A percentile compares a stretch with the other conserved stretches of the same genome.
These are phyloP conservation scores for Coemansia furcata DNA, from an alignment of 192 early-diverging fungal species.

Conservation along the genomic window DNA sequence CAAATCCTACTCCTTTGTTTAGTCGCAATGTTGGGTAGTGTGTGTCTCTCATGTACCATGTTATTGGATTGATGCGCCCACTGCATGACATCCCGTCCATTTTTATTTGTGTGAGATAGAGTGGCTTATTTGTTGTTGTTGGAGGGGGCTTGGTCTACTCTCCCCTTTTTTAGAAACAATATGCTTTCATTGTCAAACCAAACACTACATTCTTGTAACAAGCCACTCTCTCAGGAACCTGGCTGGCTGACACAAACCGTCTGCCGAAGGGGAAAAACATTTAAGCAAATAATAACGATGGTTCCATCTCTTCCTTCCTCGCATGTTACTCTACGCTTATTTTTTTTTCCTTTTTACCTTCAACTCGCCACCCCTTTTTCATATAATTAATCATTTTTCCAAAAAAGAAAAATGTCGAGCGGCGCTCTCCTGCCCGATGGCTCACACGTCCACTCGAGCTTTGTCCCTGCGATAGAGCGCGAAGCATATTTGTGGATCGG, in stretches of 20 bases:
- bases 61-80: neutral
- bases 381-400: neutral
- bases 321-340: no score
- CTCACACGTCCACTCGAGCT: slow-evolving; percentile 25
- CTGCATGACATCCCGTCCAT: neutral
- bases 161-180: slow-evolving; percentile 2
- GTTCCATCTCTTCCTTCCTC: no score
- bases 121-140: neutral
- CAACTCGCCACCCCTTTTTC: no score
- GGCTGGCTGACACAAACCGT: no score
- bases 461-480: slow-evolving; percentile 16
- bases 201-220: neutral
- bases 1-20: neutral
- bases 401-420: no score
- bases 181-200: neutral
- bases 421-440: slow-evolving; percentile 31
- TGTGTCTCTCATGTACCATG: neutral
- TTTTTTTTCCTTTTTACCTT: neutral
- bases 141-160: neutral
- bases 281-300: no score
- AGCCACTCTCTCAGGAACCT: neutral
- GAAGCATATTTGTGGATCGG: slow-evolving; percentile 50
- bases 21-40: no score
- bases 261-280: no score
- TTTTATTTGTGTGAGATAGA: slow-evolving; percentile 5